These are phyloP conservation scores for Mychonastes homosphaera DNA, from an alignment of 139 green algal species.

Conservation along the genomic window DNA sequence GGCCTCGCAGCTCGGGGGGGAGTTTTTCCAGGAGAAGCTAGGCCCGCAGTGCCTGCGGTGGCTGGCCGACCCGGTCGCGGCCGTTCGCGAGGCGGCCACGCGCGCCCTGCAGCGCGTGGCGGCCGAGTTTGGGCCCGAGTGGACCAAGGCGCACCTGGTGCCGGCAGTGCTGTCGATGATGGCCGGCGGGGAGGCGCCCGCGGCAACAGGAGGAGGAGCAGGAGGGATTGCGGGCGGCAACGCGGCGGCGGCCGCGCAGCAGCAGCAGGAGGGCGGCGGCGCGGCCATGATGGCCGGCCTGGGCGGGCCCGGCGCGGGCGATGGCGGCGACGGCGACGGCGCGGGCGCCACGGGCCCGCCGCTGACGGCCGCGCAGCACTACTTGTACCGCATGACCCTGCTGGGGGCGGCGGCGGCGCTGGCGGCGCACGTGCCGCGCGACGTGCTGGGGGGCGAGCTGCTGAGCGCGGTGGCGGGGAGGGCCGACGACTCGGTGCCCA, in stretches of 20 bases:
- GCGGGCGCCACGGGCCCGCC: too few relatives aligned
- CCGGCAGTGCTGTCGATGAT: conserved; percentile 48
- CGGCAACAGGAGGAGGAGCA: background rate
- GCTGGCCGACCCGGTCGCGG: conserved; percentile 78
- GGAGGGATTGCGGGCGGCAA: background rate
- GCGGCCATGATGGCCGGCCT: background rate
- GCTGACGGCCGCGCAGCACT: conserved; percentile 71
- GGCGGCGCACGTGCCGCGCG: conserved; percentile 60
- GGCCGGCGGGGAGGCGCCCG: conserved; percentile 6
- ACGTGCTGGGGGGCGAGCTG: conserved; percentile 71
- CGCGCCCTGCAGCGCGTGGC: conserved; percentile 51
- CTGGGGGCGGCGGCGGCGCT: conserved; percentile 70
- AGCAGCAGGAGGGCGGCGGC: too few relatives aligned
- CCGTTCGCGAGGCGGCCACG: conserved; percentile 86
- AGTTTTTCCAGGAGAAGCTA: conserved; percentile 84
- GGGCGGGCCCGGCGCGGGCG: background rate
- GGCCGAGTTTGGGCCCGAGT: conserved; percentile 85
- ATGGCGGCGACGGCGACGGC: too few relatives aligned
- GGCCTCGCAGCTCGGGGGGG: conserved; percentile 73
- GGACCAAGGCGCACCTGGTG: conserved; percentile 82
- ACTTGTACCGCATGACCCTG: conserved; percentile 94
- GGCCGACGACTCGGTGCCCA: conserved; percentile 71
- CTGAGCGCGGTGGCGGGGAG: conserved; percentile 75
- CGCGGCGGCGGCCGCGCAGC: too few relatives aligned
- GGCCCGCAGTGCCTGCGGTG: conserved; percentile 89